phyloP scores from a whole-genome alignment of 768 basidiomycete genomes.

The Hydnomerulius pinastri region DNA sequence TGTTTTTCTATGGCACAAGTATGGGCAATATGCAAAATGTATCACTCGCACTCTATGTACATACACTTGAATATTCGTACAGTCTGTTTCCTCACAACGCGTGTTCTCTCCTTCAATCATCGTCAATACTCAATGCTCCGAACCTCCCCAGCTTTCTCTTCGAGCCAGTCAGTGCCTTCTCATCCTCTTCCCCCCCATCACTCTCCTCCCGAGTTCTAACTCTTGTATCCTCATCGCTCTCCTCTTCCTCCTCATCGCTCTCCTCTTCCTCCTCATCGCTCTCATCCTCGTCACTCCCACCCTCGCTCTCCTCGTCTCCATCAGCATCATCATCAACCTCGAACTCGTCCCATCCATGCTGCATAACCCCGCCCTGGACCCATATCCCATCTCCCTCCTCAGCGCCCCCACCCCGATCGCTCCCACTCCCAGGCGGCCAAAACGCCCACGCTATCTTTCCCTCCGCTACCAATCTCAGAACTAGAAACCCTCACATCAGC shows the following conservation, averaged over 20 bases:
- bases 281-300: constrained; percentile 31
- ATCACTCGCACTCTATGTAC: constrained; percentile 9
- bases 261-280: constrained; percentile 19
- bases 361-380: constrained; percentile 41
- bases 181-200: constrained; percentile 3
- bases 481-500: constrained; percentile 37
- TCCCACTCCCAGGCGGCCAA: constrained; percentile 61
- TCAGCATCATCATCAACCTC: constrained; percentile 34
- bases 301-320: constrained; percentile 33
- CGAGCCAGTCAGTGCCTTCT: not conserved
- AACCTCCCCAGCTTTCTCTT: constrained; percentile 26
- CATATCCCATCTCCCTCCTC: constrained; percentile 53
- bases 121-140: constrained; percentile 30
- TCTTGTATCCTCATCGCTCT: constrained; percentile 19
- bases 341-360: constrained; percentile 23
- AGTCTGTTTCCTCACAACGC: too few relatives aligned
- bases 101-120: too few relatives aligned
- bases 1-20: too few relatives aligned
- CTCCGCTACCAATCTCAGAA: constrained; percentile 82
- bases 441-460: constrained; percentile 83
- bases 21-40: constrained; percentile 9
- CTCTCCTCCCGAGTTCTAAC: too few relatives aligned
- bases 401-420: constrained; percentile 21
- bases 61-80: not conserved
- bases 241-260: constrained; percentile 22